Evolutionary conservation across 2,329 filamentous ascomycete species (phyloP), one percentile per base, ranked within the genome.

Genomic region (Pseudogymnoascus pannorum): DNA sequence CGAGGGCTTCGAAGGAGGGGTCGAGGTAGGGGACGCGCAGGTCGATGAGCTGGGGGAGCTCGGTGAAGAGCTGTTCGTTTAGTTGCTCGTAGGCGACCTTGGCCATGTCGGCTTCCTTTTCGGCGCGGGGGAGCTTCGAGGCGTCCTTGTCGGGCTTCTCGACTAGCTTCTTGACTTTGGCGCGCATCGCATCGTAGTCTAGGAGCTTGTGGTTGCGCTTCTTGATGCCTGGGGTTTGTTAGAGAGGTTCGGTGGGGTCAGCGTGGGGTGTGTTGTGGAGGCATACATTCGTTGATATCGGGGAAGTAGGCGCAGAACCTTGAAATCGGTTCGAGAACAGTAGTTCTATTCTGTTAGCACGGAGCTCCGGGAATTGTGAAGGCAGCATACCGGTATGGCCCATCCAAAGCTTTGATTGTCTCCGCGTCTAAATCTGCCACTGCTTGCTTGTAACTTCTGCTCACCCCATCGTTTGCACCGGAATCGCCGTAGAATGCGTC

Each of bases 111-210:
- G 92, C 87, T 76, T 99, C 95, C 80, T 95, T 95, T 75, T 99
- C 94, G 22, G 93, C 91, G 61, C 93, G 90, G 1, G 95, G 94
- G 60, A 99, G 85, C 79, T 97, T 99, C 59, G 91, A 93, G 12
- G 92, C 91, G 73, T 99, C 94, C 81, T 99, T 99, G 81, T 99
- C 94, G 54, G 94, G 94, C 80, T 99, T 97, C 76, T 99, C 95
- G 60, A 91, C 91, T 38, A 99, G 85, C 75, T 92, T 93, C 83
- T 97, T 97, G 71, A 99, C 94, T 75, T 94, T 96, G 67, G 92
- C 91, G 65, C 94, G 90, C 76, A 97, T 87, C 16, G 92, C 86
- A 74, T 99, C 94, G 79, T 99, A 99, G 77, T 99, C 95, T 68
- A 97, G 89, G 62, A 97, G 88, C 77, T 99, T 99, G 83, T 99